These are phyloP conservation scores for Colletotrichum spaethianum DNA, from an alignment of 2,329 filamentous ascomycete species.

Conservation along the genomic window DNA sequence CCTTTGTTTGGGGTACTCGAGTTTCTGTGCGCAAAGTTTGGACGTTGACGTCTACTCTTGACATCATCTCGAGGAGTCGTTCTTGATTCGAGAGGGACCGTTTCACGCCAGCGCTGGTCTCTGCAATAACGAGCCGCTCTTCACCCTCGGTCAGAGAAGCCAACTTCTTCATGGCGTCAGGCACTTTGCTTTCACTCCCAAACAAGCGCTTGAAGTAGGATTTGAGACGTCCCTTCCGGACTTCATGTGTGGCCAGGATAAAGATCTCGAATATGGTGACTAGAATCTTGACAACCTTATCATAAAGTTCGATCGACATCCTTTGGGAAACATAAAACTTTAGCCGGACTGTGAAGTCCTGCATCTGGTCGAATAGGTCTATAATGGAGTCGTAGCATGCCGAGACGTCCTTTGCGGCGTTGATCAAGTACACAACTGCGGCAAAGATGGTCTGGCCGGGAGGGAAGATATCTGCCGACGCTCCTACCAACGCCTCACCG, in stretches of 20 bases:
- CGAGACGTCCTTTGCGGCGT: constrained; percentile 61
- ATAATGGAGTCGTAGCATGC: constrained; percentile 61
- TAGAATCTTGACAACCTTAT: constrained; percentile 59
- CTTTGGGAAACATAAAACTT: constrained; percentile 56
- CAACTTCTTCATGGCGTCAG: constrained; percentile 56
- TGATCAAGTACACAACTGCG: constrained; percentile 59
- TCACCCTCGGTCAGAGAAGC: constrained; percentile 58
- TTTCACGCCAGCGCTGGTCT: constrained; percentile 57
- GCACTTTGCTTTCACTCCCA: constrained; percentile 56
- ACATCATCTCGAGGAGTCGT: constrained; percentile 50
- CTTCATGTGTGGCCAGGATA: constrained; percentile 58
- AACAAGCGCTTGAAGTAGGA: constrained; percentile 58
- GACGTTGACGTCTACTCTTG: constrained; percentile 50
- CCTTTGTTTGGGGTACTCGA: constrained; percentile 42
- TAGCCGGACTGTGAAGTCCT: constrained; percentile 59
- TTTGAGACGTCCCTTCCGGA: constrained; percentile 57
- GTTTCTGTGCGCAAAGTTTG: constrained; percentile 53
- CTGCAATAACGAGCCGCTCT: constrained; percentile 59
- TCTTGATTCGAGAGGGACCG: constrained; percentile 55
- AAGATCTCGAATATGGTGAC: constrained; percentile 61
- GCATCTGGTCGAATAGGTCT: constrained; percentile 58
- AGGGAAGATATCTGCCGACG: constrained; percentile 55
- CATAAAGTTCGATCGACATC: constrained; percentile 54
- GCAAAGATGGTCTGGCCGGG: constrained; percentile 58
- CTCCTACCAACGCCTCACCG: constrained; percentile 55